These are phyloP conservation scores for Canariomyces notabilis DNA, from an alignment of 2,329 filamentous ascomycete species.

Conservation along the genomic window DNA sequence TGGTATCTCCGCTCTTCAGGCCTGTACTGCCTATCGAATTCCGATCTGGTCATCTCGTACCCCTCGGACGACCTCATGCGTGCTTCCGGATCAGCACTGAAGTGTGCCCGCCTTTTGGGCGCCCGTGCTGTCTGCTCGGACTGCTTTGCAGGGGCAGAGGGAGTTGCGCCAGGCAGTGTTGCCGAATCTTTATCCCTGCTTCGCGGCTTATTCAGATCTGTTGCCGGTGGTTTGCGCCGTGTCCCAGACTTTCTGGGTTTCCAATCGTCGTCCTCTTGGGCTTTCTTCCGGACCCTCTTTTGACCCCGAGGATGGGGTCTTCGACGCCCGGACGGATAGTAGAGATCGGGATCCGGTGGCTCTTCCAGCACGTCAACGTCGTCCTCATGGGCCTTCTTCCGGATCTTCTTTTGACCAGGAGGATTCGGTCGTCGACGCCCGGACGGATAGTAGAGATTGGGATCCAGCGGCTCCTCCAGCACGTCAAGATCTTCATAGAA, in stretches of 20 bases:
- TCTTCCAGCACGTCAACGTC: neutral
- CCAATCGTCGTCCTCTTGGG: constrained; percentile 1
- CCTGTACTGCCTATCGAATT: neutral
- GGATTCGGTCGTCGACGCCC: neutral
- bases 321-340: neutral
- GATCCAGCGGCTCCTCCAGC: neutral
- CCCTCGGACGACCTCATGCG: constrained; percentile 7
- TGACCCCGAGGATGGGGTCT: neutral
- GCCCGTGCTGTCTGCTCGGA: neutral
- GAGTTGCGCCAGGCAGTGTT: too few relatives aligned
- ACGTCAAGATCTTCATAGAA: neutral
- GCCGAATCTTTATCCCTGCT: too few relatives aligned
- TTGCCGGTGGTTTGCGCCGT: neutral
- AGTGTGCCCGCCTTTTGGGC: neutral
- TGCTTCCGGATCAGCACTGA: neutral
- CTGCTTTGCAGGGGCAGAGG: neutral
- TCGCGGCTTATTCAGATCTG: neutral
- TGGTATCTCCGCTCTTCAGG: neutral
- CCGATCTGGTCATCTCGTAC: constrained; percentile 5
- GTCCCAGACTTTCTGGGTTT: neutral
- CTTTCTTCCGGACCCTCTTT: too few relatives aligned
- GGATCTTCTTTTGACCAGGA: neutral
- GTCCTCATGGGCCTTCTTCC: neutral
- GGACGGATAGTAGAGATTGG: neutral
- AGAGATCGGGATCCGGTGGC: neutral